Conservation (phyloP, 495 filamentous ascomycete genomes). For the Xylaria nigripes region DNA sequence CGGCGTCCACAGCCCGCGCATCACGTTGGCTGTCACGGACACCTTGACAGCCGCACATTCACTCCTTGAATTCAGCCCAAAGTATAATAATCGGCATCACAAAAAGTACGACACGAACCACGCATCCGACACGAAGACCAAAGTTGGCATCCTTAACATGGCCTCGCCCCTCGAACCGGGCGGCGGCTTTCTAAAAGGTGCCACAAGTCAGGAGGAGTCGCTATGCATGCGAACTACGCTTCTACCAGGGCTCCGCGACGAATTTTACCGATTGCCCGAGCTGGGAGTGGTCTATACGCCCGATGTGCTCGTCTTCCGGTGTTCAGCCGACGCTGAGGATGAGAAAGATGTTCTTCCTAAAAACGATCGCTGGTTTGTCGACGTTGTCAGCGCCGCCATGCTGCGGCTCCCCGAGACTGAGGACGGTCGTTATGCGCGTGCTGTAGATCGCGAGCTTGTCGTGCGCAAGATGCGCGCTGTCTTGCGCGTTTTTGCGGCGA, state of each 20-base stretch:
- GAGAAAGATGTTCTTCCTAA: slow-evolving; percentile 29
- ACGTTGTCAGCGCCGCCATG: slow-evolving; percentile 53
- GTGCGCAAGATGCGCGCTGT: slow-evolving; percentile 53
- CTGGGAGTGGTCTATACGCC: slow-evolving; percentile 50
- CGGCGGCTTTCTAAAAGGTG: slow-evolving; percentile 51
- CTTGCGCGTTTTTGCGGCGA: slow-evolving; percentile 46
- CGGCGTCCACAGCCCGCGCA: slow-evolving; percentile 22
- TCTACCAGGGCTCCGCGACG: slow-evolving; percentile 41
- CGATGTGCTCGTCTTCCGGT: slow-evolving; percentile 31
- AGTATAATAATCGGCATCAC: neutral
- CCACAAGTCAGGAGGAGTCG: slow-evolving; percentile 57
- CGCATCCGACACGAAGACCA: slow-evolving; percentile 23
- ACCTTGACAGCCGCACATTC: slow-evolving; percentile 39
- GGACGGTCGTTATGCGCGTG: slow-evolving; percentile 11
- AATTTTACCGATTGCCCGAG: slow-evolving; percentile 50
- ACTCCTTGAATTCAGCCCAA: slow-evolving; percentile 9
- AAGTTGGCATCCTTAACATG: slow-evolving; percentile 52
- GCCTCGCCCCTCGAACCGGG: slow-evolving; percentile 48
- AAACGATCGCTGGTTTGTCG: slow-evolving; percentile 40
- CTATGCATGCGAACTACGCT: slow-evolving; percentile 59
- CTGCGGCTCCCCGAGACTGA: slow-evolving; percentile 38
- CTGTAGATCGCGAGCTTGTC: slow-evolving; percentile 42
- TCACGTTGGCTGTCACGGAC: slow-evolving; percentile 37
- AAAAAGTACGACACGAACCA: slow-evolving; percentile 1
- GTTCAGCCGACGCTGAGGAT: slow-evolving; percentile 20